A percentile compares a stretch with the other conserved stretches of the same genome.
Conservation (phyloP, 495 filamentous ascomycete species). For the Aspergillus panamensis region DNA sequence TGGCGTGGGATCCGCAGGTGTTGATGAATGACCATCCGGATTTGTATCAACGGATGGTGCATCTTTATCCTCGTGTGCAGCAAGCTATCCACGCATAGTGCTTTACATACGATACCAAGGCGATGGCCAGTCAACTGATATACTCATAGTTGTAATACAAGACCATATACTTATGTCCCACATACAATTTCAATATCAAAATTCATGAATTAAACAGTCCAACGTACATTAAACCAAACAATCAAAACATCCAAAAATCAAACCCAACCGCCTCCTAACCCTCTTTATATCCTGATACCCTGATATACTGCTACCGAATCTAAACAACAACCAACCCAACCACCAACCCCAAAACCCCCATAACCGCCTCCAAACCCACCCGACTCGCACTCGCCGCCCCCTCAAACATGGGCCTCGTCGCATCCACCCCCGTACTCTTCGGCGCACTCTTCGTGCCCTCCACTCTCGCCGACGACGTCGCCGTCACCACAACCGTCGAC, state of each 20-base stretch:
- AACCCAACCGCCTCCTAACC: too few species aligned
- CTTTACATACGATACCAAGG: too few species aligned
- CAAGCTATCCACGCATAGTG: slow-evolving; percentile 61
- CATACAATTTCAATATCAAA: too few species aligned
- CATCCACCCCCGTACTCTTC: slow-evolving; percentile 3
- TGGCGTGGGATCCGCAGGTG: slow-evolving; percentile 85
- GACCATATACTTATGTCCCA: too few species aligned
- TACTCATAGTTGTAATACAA: too few species aligned
- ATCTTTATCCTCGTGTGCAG: slow-evolving; percentile 81
- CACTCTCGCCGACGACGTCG: not conserved
- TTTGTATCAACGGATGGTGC: slow-evolving; percentile 69
- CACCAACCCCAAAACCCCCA: slow-evolving; percentile 1
- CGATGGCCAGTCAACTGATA: not conserved
- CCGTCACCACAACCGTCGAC: not conserved
- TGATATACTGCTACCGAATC: too few species aligned
- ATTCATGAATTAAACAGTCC: too few species aligned
- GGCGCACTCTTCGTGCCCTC: not conserved
- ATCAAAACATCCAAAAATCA: too few species aligned
- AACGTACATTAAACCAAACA: too few species aligned
- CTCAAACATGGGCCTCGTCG: not conserved
- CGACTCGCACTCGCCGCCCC: not conserved
- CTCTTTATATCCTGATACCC: too few species aligned
- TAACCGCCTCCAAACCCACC: not conserved
- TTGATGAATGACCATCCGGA: slow-evolving; percentile 79
- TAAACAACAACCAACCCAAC: slow-evolving; percentile 3